Percentiles rank a stretch among this genome's conserved stretches.
phyloP scores from a whole-genome alignment of 495 filamentous ascomycete species.

The Penicillium cataractarum region DNA sequence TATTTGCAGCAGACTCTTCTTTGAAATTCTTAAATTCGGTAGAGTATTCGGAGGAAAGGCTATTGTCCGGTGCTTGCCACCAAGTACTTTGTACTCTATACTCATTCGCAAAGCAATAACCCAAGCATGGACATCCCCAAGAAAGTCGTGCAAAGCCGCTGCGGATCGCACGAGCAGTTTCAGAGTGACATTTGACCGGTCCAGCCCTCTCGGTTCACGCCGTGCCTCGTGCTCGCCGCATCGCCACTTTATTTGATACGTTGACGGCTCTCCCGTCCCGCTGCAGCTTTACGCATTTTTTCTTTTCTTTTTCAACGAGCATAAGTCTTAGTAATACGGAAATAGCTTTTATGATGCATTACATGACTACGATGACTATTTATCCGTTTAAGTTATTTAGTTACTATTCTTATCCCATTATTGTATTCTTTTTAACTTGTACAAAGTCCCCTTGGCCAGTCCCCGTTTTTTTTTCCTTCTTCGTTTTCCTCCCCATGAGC shows the following conservation, averaged over 20 bases:
- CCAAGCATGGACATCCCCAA: background rate
- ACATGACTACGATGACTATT: background rate
- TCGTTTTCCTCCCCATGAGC: background rate
- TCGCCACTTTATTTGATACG: slow-evolving; percentile 14
- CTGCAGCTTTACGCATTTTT: background rate
- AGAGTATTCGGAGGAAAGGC: background rate
- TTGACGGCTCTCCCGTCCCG: background rate
- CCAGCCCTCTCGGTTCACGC: slow-evolving; percentile 17
- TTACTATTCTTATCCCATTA: background rate
- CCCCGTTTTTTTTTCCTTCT: background rate
- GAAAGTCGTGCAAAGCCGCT: background rate
- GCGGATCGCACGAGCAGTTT: slow-evolving; percentile 23
- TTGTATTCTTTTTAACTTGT: background rate
- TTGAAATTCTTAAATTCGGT: too few species aligned
- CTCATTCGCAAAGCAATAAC: background rate
- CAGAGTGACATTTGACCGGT: slow-evolving; percentile 18
- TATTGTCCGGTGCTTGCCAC: background rate
- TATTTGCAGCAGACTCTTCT: too few species aligned
- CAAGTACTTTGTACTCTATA: background rate
- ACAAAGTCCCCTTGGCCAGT: background rate
- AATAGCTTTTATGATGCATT: background rate
- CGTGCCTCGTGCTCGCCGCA: slow-evolving; percentile 29
- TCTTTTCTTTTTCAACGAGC: background rate
- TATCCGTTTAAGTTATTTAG: too few species aligned
- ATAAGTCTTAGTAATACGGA: background rate